Evolutionary conservation across 1,284 basidiomycete genomes (phyloP).

Genomic region (Ganoderma boninense): DNA sequence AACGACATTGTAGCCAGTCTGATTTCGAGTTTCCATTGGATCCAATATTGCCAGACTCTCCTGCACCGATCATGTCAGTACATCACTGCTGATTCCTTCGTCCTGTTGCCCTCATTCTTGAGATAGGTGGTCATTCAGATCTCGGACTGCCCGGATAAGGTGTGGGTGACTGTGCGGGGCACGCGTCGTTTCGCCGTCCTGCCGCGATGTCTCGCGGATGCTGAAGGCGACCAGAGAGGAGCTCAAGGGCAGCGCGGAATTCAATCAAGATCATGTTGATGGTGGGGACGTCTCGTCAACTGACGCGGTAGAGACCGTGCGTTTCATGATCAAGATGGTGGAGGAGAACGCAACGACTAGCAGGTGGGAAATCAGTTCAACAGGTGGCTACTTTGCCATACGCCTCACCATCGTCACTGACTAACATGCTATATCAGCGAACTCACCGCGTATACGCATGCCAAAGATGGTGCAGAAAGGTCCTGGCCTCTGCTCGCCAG

Average conservation of each 20-base stretch:
- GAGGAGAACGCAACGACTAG: constrained; percentile 52
- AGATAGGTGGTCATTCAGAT: too few relatives aligned
- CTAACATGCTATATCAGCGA: constrained; percentile 32
- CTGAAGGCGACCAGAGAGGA: constrained; percentile 53
- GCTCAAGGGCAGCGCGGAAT: constrained; percentile 54
- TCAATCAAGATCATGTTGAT: constrained; percentile 52
- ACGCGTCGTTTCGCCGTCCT: constrained; percentile 43
- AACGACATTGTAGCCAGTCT: constrained; percentile 52
- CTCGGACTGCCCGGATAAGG: too few relatives aligned
- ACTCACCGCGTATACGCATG: constrained; percentile 49
- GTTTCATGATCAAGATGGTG: constrained; percentile 55
- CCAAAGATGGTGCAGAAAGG: constrained; percentile 1
- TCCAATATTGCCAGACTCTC: constrained; percentile 54
- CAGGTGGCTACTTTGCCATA: constrained; percentile 21
- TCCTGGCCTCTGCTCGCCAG: too few relatives aligned
- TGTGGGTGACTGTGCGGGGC: constrained; percentile 54
- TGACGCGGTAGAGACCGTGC: constrained; percentile 55
- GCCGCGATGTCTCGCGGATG: constrained; percentile 50
- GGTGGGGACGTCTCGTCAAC: constrained; percentile 55
- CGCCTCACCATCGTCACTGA: too few relatives aligned
- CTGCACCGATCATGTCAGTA: constrained; percentile 52
- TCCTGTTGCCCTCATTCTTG: too few relatives aligned
- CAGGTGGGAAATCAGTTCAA: constrained; percentile 52
- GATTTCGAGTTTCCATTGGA: constrained; percentile 50
- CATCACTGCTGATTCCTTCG: too few relatives aligned